Base-by-base conservation (phyloP, 495 filamentous ascomycete genomes). In the Neurospora intermedia region DNA sequence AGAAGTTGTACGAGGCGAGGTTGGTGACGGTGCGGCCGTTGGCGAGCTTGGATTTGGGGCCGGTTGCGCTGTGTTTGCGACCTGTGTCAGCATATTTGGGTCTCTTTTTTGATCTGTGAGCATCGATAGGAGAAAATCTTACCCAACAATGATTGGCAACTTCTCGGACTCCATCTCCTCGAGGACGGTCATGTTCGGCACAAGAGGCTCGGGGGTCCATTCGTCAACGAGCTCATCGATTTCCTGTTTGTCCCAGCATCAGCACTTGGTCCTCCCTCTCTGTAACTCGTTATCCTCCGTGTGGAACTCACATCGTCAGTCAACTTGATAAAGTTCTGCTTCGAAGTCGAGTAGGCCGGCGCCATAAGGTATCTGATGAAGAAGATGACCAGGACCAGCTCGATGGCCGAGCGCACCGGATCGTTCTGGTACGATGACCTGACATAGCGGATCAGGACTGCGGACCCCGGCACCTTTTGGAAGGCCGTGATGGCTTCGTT, bases 371-470 rank as follows among this genome's bases (percentile, higher is more conserved):
- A 99, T 66, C 94, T 89, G 27, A 99, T 89, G 70, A 94, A 95
- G 83, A 99, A 99, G 69, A 99, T 88, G 75, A 99, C 93, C 69
- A 99, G 89, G 72, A 98, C 90, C 45, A 99, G 85, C 81, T 99
- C 96, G 75, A 99, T 92, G 1, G 94, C 94, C 35, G 92, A 96
- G 27, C 96, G 91, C 72, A 98, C 88, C 15, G 96, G 96, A 73
- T 99, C 96, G 81, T 99, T 91, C 83, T 98, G 96, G 83, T 99
- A 98, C 78, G 94, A 97, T 43, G 93, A 96, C 80, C 92, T 92
- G 75, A 99, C 91, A 78, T 99, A 99, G 73, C 96, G 92, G 71
- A 97, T 88, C 76, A 98, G 86, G 75, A 99, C 97, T 27, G 96
- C 92, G 23, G 94, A 97, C 62, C 96, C 96, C 48, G 96, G 96